Percentiles rank a stretch among this genome's conserved stretches.
phyloP scores from a whole-genome alignment of 257 asterid genomes.

The Rubia yunnanensis region DNA sequence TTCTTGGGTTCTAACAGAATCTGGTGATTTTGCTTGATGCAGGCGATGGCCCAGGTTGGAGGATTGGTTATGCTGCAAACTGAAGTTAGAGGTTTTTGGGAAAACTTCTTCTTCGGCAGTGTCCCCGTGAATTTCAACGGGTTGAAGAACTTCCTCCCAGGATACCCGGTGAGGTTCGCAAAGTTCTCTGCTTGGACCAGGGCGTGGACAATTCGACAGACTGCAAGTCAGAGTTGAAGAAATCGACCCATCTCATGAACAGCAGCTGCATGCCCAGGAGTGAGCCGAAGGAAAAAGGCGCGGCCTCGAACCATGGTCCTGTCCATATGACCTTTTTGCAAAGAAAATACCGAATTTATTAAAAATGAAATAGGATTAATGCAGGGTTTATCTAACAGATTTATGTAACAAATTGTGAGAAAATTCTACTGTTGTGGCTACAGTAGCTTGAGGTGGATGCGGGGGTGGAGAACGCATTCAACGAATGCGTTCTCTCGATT shows the following conservation, averaged over 20 bases:
- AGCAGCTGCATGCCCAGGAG: constrained; percentile 91
- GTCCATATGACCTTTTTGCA: too few relatives aligned
- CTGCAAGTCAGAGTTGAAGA: constrained; percentile 84
- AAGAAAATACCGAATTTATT: too few relatives aligned
- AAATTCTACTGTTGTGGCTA: too few relatives aligned
- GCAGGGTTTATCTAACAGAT: too few relatives aligned
- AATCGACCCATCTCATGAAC: constrained; percentile 97
- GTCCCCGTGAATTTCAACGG: constrained; percentile 67
- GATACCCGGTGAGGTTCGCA: constrained; percentile 80
- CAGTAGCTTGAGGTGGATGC: too few relatives aligned
- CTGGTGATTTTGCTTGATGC: constrained; percentile 21
- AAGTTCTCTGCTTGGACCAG: constrained; percentile 90
- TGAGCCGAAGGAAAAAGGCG: constrained; percentile 90
- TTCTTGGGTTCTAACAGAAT: constrained; percentile 8
- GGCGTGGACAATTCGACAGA: constrained; percentile 97
- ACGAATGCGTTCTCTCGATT: too few relatives aligned
- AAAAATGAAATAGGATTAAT: too few relatives aligned
- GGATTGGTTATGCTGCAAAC: constrained; percentile 81
- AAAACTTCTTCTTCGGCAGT: constrained; percentile 54
- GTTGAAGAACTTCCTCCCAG: constrained; percentile 90
- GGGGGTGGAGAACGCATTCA: too few relatives aligned
- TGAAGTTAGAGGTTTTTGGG: constrained; percentile 75
- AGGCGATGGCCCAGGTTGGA: constrained; percentile 99
- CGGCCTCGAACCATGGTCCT: constrained; percentile 98
- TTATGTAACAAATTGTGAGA: too few relatives aligned